phyloP scores from a whole-genome alignment of 2,329 filamentous ascomycete species.

The Cladophialophora exuberans region DNA sequence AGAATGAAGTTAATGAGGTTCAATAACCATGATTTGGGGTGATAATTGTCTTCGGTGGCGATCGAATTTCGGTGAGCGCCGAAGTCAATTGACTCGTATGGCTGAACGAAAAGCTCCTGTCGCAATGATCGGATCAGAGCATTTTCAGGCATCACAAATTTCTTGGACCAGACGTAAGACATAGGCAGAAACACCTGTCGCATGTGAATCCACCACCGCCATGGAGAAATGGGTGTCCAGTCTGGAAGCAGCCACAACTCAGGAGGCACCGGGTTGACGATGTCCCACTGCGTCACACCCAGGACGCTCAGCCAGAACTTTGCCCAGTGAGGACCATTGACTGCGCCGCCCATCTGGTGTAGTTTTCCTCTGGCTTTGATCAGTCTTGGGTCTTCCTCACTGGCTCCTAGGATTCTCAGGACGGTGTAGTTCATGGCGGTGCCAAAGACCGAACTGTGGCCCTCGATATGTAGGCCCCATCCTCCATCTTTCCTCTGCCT shows the following conservation, averaged over 20 bases:
- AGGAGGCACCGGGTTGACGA: constrained; percentile 91
- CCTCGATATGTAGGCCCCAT: constrained; percentile 96
- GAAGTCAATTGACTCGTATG: constrained; percentile 80
- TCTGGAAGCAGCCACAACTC: constrained; percentile 93
- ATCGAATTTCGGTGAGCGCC: constrained; percentile 79
- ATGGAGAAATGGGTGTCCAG: constrained; percentile 86
- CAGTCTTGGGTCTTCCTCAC: constrained; percentile 81
- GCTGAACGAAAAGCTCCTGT: constrained; percentile 79
- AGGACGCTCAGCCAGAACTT: constrained; percentile 93
- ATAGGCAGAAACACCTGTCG: constrained; percentile 95
- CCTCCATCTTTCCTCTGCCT: constrained; percentile 89
- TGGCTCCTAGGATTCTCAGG: constrained; percentile 79
- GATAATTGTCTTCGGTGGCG: constrained; percentile 79
- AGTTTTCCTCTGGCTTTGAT: constrained; percentile 80
- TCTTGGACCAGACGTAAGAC: constrained; percentile 84
- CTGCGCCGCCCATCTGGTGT: constrained; percentile 82
- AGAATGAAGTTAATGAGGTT: constrained; percentile 78
- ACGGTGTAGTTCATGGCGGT: constrained; percentile 85
- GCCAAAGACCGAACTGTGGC: constrained; percentile 87
- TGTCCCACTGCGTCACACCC: constrained; percentile 83
- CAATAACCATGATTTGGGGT: constrained; percentile 85
- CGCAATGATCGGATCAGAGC: constrained; percentile 72
- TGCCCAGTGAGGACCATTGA: constrained; percentile 88
- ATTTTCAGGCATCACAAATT: constrained; percentile 76
- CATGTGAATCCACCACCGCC: constrained; percentile 98